phyloP scores from a whole-genome alignment of 2,329 filamentous ascomycete genomes.

The Fusarium sp. region DNA sequence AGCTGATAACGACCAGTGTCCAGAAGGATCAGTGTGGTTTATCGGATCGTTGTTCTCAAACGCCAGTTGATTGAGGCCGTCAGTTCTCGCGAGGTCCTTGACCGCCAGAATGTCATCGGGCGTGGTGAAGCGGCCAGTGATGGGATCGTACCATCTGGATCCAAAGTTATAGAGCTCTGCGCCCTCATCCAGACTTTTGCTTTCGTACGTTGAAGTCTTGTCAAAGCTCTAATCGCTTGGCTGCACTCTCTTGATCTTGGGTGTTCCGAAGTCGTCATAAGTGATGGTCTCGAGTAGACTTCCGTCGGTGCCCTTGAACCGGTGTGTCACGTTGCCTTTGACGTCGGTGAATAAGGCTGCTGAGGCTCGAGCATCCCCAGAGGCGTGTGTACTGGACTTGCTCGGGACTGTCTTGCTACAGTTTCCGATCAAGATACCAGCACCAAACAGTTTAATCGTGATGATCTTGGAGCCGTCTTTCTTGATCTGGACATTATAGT shows the following conservation, averaged over 20 bases:
- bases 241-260: neutral
- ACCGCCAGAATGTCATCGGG: neutral
- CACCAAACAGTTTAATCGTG: neutral
- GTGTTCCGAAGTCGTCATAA: neutral
- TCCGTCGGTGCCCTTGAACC: neutral
- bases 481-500: neutral
- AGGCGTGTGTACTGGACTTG: neutral
- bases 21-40: too few species aligned
- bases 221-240: neutral
- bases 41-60: too few species aligned
- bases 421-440: neutral
- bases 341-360: rapidly evolving
- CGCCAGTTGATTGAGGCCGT: neutral
- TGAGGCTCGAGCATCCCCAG: neutral
- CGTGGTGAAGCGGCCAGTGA: neutral
- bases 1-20: neutral
- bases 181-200: neutral
- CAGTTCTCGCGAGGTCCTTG: neutral
- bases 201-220: neutral
- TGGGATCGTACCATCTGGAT: neutral
- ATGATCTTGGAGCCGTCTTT: neutral
- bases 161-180: neutral
- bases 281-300: neutral
- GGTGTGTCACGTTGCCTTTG: neutral
- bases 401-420: too few species aligned